These are phyloP conservation scores for Kregervanrija delftensis DNA, from an alignment of 805 yeast species.

Conservation along the genomic window DNA sequence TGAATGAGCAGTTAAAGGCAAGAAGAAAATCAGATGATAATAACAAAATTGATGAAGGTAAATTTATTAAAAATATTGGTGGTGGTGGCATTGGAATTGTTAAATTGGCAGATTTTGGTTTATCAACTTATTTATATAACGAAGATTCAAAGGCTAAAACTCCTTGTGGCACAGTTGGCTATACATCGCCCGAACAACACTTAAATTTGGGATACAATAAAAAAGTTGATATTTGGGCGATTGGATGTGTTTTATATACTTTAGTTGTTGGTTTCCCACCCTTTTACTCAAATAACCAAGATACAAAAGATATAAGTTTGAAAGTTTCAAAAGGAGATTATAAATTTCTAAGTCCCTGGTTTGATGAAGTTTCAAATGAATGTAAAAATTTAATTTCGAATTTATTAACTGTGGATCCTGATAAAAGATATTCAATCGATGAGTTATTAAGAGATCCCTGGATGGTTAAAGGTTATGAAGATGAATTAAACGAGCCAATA, in stretches of 20 bases:
- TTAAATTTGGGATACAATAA: constrained; percentile 53
- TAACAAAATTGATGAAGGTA: constrained; percentile 57
- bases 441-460: constrained; percentile 69
- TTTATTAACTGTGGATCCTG: constrained; percentile 64
- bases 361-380: constrained; percentile 72
- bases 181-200: constrained; percentile 69
- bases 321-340: constrained; percentile 69
- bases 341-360: constrained; percentile 77
- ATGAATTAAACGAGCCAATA: constrained; percentile 5
- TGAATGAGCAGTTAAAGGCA: constrained; percentile 35
- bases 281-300: constrained; percentile 57
- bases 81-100: constrained; percentile 60
- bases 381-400: constrained; percentile 65
- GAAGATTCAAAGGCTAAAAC: constrained; percentile 47
- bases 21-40: constrained; percentile 51
- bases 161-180: constrained; percentile 73
- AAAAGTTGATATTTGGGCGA: constrained; percentile 67
- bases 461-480: constrained; percentile 33
- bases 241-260: constrained; percentile 66
- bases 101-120: constrained; percentile 65
- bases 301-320: constrained; percentile 50
- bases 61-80: constrained; percentile 44
- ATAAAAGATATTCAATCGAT: constrained; percentile 58
- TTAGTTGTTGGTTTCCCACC: constrained; percentile 71
- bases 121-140: constrained; percentile 49